Percentiles rank a stretch among this genome's conserved stretches.
Evolutionary conservation across 768 basidiomycete species (phyloP).

Genomic region (Wakefieldia striispora): DNA sequence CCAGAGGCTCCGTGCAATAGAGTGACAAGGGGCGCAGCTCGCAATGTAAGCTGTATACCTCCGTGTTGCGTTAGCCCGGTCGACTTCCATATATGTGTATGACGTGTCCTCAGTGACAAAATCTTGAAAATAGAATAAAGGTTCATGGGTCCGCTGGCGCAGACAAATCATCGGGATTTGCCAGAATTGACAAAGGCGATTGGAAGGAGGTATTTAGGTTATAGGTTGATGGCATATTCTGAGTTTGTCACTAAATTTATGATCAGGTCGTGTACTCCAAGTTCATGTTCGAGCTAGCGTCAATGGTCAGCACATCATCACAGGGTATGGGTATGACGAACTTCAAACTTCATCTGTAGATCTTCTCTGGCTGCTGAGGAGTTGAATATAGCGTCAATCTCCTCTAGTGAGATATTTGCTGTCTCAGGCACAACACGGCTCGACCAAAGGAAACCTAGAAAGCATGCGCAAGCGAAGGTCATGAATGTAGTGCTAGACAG

Average conservation of each 20-base stretch:
- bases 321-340: constrained; percentile 19
- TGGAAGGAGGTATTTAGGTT: not conserved
- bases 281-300: constrained; percentile 54
- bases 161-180: no score
- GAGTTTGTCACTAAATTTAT: constrained; percentile 30
- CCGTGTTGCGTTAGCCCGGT: no score
- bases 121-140: no score
- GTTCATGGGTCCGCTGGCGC: no score
- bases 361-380: constrained; percentile 60
- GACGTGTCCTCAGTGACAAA: no score
- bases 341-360: constrained; percentile 47
- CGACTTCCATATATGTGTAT: no score
- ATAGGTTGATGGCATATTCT: not conserved
- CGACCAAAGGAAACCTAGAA: constrained; percentile 68
- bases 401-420: constrained; percentile 71
- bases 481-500: constrained; percentile 60
- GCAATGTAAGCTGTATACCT: no score
- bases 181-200: no score
- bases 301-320: not conserved
- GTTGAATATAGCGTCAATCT: constrained; percentile 68
- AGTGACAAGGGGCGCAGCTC: no score
- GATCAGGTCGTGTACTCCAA: constrained; percentile 50
- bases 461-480: constrained; percentile 62
- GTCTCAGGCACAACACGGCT: constrained; percentile 73
- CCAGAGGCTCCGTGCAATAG: no score